These are phyloP conservation scores for Laetiporus sulphureus DNA, from an alignment of 1,284 basidiomycete genomes.

Conservation along the genomic window DNA sequence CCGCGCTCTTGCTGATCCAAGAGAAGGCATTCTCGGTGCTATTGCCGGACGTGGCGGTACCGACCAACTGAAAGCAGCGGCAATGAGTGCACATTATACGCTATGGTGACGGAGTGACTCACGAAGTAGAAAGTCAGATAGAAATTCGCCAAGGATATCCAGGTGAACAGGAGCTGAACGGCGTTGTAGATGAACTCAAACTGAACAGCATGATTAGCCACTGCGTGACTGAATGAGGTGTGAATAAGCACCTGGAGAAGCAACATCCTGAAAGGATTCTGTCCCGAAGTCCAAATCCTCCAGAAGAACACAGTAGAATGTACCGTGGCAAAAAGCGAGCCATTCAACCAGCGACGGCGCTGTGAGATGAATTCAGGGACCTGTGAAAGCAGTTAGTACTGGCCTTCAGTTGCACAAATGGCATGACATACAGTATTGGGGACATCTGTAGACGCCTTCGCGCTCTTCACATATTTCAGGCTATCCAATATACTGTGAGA, in stretches of 20 bases:
- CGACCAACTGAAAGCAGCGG: slow-evolving; percentile 49
- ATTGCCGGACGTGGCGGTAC: slow-evolving; percentile 58
- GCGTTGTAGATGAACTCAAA: slow-evolving; percentile 82
- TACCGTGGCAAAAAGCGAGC: slow-evolving; percentile 80
- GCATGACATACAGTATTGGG: slow-evolving; percentile 51
- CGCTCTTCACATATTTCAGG: slow-evolving; percentile 87
- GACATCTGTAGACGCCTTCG: slow-evolving; percentile 85
- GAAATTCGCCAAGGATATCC: slow-evolving; percentile 79
- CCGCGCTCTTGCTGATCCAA: slow-evolving; percentile 66
- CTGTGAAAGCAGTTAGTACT: slow-evolving; percentile 20
- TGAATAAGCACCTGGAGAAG: slow-evolving; percentile 49
- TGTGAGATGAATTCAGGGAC: slow-evolving; percentile 89
- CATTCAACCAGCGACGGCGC: slow-evolving; percentile 87
- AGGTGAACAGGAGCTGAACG: slow-evolving; percentile 76
- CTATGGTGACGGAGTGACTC: slow-evolving; percentile 21
- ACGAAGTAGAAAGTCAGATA: slow-evolving; percentile 83
- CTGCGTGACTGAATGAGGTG: background rate
- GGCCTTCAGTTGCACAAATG: background rate
- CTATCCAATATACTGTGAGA: slow-evolving; percentile 32
- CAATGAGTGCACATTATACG: background rate
- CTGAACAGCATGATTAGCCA: slow-evolving; percentile 24
- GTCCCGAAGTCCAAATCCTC: slow-evolving; percentile 87
- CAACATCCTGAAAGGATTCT: slow-evolving; percentile 81
- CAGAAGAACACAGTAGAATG: slow-evolving; percentile 83
- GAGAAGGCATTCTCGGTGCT: slow-evolving; percentile 65